phyloP scores from a whole-genome alignment of 2,329 filamentous ascomycete species.

The Bimuria novae-zelandiae region DNA sequence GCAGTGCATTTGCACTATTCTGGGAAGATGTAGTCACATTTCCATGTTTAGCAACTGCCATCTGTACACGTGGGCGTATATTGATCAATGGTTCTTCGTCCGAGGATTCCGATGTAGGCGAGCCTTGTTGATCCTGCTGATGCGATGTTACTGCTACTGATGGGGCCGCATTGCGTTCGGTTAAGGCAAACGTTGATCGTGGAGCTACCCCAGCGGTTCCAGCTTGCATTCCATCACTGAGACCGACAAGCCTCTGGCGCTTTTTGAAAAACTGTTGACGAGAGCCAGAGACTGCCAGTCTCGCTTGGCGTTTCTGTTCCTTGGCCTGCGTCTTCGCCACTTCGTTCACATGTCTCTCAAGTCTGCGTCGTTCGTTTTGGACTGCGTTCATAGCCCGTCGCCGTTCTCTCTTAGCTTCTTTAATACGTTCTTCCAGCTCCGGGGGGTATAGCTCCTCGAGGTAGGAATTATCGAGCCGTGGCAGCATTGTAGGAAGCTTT shows the following conservation, averaged over 20 bases:
- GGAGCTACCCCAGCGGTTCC: background rate
- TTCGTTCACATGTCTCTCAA: background rate
- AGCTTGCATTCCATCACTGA: background rate
- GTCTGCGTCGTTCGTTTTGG: background rate
- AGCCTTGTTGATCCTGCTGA: background rate
- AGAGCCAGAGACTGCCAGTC: background rate
- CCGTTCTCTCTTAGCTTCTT: slow-evolving; percentile 10
- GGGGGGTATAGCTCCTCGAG: slow-evolving; percentile 28
- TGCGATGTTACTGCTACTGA: background rate
- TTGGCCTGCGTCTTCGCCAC: slow-evolving; percentile 2
- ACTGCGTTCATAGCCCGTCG: background rate
- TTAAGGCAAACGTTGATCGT: background rate
- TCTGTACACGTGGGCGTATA: background rate
- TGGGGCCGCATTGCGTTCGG: background rate
- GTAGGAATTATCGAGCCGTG: slow-evolving; percentile 37
- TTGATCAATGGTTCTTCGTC: background rate
- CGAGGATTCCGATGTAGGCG: background rate
- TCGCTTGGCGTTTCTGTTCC: background rate
- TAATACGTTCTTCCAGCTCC: slow-evolving; percentile 16
- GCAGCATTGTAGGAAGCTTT: slow-evolving; percentile 22
- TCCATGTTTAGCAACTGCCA: background rate
- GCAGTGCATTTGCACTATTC: background rate
- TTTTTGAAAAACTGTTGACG: background rate
- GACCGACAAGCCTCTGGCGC: background rate
- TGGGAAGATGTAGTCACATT: background rate